Base-by-base conservation (phyloP, 2,329 filamentous ascomycete genomes). In the Gaeumannomyces tritici region DNA sequence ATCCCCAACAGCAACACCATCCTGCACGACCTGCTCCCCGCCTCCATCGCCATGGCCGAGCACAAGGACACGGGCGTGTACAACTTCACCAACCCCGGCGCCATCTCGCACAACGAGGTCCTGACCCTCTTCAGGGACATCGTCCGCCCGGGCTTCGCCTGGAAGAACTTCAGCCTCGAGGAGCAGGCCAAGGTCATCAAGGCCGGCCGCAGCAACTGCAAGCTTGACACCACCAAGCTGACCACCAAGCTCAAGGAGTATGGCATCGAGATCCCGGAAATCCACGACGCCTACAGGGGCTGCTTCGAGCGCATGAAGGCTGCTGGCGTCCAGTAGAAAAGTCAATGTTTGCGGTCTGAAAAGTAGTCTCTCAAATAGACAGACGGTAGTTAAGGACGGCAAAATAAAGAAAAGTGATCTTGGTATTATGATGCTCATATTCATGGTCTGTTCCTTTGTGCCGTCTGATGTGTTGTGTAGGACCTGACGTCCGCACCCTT, bases 21-120 rank as follows among this genome's bases (percentile, higher is more conserved):
- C 67, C 79, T 89, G 57, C 78, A 81, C 65, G 84, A 88, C 68
- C 81, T 89, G 59, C 77, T 89, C 26, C 86, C 86, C 13, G 80
- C 81, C 15, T 81, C 83, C 2, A 77, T 88, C 64, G 70, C 85
- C 57, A 74, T 88, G 66, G 82, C 85, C 31, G 82, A 87, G 71
- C 79, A 86, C 73, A 74, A 76, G 55, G 85, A 88, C 55, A 83
- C 80, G 1, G 86, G 86, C 24, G 76, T 89, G 66, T 88, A 85
- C 74, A 89, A 89, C 75, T 88, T 89, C 72, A 88, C 85, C 64
- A 89, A 89, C 74, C 86, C 86, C 0, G 86, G 86, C 15, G 83
- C 84, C 65, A 88, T 89, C 71, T 86, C 84, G n/a, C 86, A 89
- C 74, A 89, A 89, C 71, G 85, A 89, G 73, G 85, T 89, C 8